phyloP scores from a whole-genome alignment of 257 asterid species.

The Paulownia fortunei region DNA sequence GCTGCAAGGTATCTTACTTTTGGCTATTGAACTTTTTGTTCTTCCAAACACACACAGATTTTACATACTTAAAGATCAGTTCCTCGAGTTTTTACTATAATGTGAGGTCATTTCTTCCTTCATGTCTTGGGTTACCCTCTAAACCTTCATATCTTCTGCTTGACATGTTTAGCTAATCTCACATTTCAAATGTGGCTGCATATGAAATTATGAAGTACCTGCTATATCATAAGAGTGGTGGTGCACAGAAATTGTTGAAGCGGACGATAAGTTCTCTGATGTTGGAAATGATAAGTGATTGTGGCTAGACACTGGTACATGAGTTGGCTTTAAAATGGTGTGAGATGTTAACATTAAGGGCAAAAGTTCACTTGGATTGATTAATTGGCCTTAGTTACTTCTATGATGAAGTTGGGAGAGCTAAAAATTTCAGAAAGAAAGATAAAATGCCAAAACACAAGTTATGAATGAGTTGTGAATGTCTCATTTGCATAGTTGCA shows the following conservation, averaged over 20 bases:
- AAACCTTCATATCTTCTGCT: neutral
- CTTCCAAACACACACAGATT: neutral
- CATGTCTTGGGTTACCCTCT: neutral
- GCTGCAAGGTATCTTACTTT: slow-evolving; percentile 54
- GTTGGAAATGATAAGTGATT: no score
- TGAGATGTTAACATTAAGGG: neutral
- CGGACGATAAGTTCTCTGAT: no score
- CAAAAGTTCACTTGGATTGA: neutral
- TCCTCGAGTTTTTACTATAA: neutral
- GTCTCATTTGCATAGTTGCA: neutral
- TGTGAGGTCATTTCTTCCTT: neutral
- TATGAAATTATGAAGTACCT: no score
- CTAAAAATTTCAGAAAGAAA: neutral
- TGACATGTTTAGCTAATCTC: no score
- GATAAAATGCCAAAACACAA: neutral
- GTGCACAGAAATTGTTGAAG: no score
- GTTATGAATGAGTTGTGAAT: neutral
- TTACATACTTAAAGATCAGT: slow-evolving; percentile 1
- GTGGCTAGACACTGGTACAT: no score
- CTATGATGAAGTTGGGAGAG: neutral
- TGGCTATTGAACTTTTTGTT: neutral
- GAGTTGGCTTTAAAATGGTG: neutral
- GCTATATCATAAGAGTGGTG: no score
- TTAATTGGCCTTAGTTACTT: neutral
- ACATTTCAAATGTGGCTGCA: no score